phyloP scores from a whole-genome alignment of 768 basidiomycete genomes.

The Suillus subalutaceus region DNA sequence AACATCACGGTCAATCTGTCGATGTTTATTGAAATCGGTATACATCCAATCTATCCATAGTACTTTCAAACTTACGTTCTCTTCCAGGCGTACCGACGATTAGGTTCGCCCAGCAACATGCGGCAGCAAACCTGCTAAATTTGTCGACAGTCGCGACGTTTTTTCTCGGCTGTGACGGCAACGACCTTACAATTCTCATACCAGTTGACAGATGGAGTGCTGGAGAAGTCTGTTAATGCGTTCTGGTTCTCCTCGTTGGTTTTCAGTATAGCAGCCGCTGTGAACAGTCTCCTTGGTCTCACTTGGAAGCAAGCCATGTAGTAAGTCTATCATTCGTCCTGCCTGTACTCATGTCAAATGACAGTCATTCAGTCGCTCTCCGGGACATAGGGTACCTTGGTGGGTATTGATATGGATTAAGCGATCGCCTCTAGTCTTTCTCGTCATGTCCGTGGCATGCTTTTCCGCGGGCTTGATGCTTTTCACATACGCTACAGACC shows the following conservation, averaged over 20 bases:
- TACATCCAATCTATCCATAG: not conserved
- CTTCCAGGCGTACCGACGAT: slow-evolving; percentile 54
- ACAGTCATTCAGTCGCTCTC: slow-evolving; percentile 46
- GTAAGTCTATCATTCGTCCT: slow-evolving; percentile 36
- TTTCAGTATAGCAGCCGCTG: slow-evolving; percentile 57
- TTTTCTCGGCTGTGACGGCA: slow-evolving; percentile 57
- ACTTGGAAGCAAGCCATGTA: slow-evolving; percentile 64
- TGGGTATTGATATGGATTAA: slow-evolving; percentile 83
- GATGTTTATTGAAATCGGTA: slow-evolving; percentile 58
- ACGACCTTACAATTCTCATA: slow-evolving; percentile 53
- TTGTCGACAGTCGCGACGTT: slow-evolving; percentile 57
- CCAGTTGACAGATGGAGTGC: slow-evolving; percentile 31
- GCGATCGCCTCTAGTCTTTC: slow-evolving; percentile 78
- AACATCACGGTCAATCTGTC: slow-evolving; percentile 52
- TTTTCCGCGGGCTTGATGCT: slow-evolving; percentile 80
- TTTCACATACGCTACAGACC: slow-evolving; percentile 74
- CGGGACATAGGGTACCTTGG: slow-evolving; percentile 58
- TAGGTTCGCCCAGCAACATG: slow-evolving; percentile 56
- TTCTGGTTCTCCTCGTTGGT: slow-evolving; percentile 60
- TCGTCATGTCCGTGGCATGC: slow-evolving; percentile 81
- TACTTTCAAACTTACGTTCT: not conserved
- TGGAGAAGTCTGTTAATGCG: slow-evolving; percentile 48
- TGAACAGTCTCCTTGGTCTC: slow-evolving; percentile 53
- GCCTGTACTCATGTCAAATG: slow-evolving; percentile 17
- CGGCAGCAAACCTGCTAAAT: slow-evolving; percentile 50